Base-by-base conservation (phyloP, 169 alveolate species). In the Plasmodium gonderi region DNA sequence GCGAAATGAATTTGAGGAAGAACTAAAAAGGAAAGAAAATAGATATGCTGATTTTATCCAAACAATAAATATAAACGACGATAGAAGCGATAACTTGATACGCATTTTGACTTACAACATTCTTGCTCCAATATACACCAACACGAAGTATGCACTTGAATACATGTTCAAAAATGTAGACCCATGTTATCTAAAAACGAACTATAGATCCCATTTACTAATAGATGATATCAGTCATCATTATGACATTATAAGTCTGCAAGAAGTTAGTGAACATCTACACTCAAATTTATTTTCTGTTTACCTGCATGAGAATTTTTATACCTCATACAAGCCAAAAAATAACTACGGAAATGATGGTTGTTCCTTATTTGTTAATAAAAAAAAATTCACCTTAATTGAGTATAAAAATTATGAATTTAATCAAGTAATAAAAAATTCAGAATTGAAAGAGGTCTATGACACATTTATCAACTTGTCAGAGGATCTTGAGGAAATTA, bases 261-360 rank as follows among this genome's bases (percentile, higher is more conserved):
- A 87, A 60, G 93, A 87, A 33, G 93, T 87, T 5, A 87, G 93
- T n/a, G 93, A 87, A 76, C 33, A 87, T 87, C 42, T 87, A 45
- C 93, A 87, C 40, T 36, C 64, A 17, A 54, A 76, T 33, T 67
- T 87, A 26, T 87, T 87, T 68, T 75, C 69, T 54, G 69, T 77
- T 5, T 87, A 60, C 65, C 79, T 87, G 20, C 29, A 87, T 87
- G 80, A 87, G 36, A 65, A 87, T 7, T 87, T 33, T 49, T 87
- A 75, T 64, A 68, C 90, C 23, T 60, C 49, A 3, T 87, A 87
- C 68, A 76, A 76, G 40, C 81, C 90, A 40, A 87, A 87, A 79
- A 87, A 26, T 45, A 54, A 33, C 12, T 14, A 23, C 45, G 93
- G 93, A 75, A 87, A 77, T 87, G 93, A 87, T 65, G 93, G 93